Conservation (phyloP, 1,284 basidiomycete species). For the Leccinum huronense region DNA sequence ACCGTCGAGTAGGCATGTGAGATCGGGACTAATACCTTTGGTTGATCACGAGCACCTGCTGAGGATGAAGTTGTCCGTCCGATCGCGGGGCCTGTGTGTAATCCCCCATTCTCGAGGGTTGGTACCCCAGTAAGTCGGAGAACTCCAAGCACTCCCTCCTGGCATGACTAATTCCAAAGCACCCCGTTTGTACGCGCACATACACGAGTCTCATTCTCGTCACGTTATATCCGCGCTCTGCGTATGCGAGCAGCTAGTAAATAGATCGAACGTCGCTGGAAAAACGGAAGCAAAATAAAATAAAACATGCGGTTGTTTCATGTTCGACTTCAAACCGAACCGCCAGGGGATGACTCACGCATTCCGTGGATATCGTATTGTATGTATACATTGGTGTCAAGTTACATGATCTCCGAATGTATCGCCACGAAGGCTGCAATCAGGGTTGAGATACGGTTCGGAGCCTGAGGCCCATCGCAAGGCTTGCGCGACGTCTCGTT, state of each 20-base stretch:
- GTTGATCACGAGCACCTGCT: slow-evolving; percentile 9
- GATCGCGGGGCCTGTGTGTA: slow-evolving; percentile 15
- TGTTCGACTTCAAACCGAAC: slow-evolving; percentile 16
- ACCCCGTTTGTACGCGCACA: slow-evolving; percentile 16
- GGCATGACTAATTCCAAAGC: slow-evolving; percentile 21
- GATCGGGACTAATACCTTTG: slow-evolving; percentile 15
- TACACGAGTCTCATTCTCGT: slow-evolving; percentile 9
- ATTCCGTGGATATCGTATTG: background rate
- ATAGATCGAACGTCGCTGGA: slow-evolving; percentile 9
- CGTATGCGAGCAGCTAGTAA: slow-evolving; percentile 3
- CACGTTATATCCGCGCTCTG: slow-evolving; percentile 18
- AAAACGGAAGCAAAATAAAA: slow-evolving; percentile 7
- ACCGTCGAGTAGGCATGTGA: slow-evolving; percentile 21
- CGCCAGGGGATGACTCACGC: background rate
- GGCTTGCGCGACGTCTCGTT: slow-evolving; percentile 12
- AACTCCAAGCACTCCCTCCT: slow-evolving; percentile 14
- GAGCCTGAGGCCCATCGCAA: background rate
- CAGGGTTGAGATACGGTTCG: slow-evolving; percentile 10
- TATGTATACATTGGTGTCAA: background rate
- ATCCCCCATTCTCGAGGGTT: slow-evolving; percentile 28
- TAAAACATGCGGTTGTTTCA: slow-evolving; percentile 21
- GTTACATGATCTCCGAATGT: slow-evolving; percentile 6
- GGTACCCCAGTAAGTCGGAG: slow-evolving; percentile 14
- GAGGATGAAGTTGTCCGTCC: slow-evolving; percentile 3
- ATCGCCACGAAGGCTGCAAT: slow-evolving; percentile 5